A percentile compares a stretch with the other conserved stretches of the same genome.
phyloP scores from a whole-genome alignment of 768 basidiomycete species.

The Leucosporidium scottii region DNA sequence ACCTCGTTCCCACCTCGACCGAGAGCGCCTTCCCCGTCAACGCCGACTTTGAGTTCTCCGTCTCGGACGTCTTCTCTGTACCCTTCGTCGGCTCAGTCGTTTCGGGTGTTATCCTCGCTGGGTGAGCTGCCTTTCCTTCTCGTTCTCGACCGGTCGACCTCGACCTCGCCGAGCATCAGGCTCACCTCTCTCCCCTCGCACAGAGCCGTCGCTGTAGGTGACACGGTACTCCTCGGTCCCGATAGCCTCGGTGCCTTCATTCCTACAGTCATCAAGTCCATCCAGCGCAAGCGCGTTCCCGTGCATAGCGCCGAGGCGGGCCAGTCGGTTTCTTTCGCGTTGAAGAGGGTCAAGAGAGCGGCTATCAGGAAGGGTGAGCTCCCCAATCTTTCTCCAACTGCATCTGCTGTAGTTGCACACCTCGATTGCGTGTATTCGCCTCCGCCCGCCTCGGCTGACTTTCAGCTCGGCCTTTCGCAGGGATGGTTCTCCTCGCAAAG shows the following conservation, averaged over 20 bases:
- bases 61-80: slow-evolving; percentile 45
- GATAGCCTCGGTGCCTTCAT: slow-evolving; percentile 86
- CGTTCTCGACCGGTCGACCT: slow-evolving; percentile 31
- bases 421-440: too few species aligned
- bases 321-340: slow-evolving; percentile 84
- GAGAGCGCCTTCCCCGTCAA: slow-evolving; percentile 29
- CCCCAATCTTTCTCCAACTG: background rate
- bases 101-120: slow-evolving; percentile 42
- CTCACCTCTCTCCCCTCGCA: background rate
- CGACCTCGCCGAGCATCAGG: slow-evolving; percentile 3
- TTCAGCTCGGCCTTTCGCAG: background rate
- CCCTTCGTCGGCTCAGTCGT: slow-evolving; percentile 39
- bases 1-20: slow-evolving; percentile 57
- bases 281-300: slow-evolving; percentile 86
- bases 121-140: too few species aligned
- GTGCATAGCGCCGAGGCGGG: slow-evolving; percentile 86
- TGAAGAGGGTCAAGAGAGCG: slow-evolving; percentile 76
- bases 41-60: slow-evolving; percentile 41
- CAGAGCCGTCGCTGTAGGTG: slow-evolving; percentile 53
- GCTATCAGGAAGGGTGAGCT: slow-evolving; percentile 66
- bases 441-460: background rate
- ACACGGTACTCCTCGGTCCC: slow-evolving; percentile 76
- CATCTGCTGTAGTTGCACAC: too few species aligned
- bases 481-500: slow-evolving; percentile 84
- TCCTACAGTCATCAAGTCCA: slow-evolving; percentile 72